Evolutionary conservation across 2,329 filamentous ascomycete genomes (phyloP).

Genomic region (Xylariaceae sp.): DNA sequence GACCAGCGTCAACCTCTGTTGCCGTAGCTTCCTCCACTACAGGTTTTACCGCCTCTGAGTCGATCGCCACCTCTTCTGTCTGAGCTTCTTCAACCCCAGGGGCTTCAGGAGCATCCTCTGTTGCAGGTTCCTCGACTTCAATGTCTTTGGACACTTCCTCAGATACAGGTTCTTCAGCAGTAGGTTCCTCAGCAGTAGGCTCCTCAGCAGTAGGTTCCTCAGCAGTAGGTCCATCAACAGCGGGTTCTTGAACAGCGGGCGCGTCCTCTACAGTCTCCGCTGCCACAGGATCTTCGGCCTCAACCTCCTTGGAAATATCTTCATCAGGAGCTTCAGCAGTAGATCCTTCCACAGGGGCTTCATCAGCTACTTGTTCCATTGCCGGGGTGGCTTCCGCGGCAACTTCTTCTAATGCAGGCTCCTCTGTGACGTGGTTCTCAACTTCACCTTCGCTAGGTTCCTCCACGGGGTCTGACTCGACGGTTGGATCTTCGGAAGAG

Average conservation of each 20-base stretch:
- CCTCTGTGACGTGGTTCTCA: slow-evolving; percentile 9
- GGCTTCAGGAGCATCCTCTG: not conserved
- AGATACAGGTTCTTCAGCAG: not conserved
- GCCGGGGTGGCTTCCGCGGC: not conserved
- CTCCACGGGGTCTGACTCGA: slow-evolving; percentile 4
- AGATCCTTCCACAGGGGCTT: slow-evolving; percentile 4
- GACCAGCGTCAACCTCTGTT: not conserved
- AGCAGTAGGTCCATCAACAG: too few species aligned
- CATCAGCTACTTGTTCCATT: not conserved
- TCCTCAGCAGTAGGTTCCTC: not conserved
- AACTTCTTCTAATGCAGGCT: not conserved
- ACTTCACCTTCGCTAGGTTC: slow-evolving; percentile 6
- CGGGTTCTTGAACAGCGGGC: not conserved
- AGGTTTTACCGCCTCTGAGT: not conserved
- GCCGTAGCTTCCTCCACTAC: not conserved
- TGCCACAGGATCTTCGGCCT: not conserved
- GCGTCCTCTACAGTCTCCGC: not conserved
- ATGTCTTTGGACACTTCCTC: too few species aligned
- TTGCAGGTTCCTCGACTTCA: not conserved
- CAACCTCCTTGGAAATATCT: not conserved
- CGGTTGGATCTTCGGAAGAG: slow-evolving; percentile 2
- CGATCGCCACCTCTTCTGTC: not conserved
- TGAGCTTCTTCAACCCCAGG: not conserved
- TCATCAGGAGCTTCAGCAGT: not conserved
- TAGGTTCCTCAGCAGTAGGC: not conserved